A percentile compares a stretch with the other conserved stretches of the same genome.
These are phyloP conservation scores for Chlorella sp. DNA, from an alignment of 139 green algal species.

Conservation along the genomic window DNA sequence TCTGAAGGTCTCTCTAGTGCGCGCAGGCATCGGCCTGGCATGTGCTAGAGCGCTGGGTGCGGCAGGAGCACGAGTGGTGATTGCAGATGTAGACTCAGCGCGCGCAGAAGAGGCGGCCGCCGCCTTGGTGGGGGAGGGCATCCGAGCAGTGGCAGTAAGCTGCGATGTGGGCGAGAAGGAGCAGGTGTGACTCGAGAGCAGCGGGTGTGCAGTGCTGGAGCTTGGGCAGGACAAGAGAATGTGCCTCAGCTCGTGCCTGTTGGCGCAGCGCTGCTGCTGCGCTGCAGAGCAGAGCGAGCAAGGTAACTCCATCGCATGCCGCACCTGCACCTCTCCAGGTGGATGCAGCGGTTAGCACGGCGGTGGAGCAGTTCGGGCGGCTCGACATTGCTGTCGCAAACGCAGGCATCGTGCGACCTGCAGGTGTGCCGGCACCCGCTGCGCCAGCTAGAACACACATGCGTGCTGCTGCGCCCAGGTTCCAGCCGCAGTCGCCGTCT, in stretches of 20 bases:
- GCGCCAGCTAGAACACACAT: no score
- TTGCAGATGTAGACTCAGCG: conserved; percentile 69
- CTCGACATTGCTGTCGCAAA: conserved; percentile 63
- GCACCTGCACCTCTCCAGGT: conserved; percentile 24
- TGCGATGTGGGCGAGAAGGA: conserved; percentile 70
- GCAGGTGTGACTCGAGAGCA: conserved; percentile 19
- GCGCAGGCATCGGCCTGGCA: conserved; percentile 80
- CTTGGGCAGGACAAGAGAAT: no score
- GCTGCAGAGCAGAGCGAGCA: neutral
- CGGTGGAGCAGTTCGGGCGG: conserved; percentile 59
- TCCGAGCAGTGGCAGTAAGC: conserved; percentile 31
- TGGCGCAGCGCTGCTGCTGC: neutral
- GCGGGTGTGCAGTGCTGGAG: no score
- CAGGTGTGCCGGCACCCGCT: no score
- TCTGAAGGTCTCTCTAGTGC: no score
- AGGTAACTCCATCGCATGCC: neutral
- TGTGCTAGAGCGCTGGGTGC: conserved; percentile 65
- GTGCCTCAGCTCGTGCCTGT: no score
- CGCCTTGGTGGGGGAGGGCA: conserved; percentile 33
- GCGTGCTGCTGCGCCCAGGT: no score
- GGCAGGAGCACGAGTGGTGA: conserved; percentile 71
- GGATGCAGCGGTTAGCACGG: conserved; percentile 51
- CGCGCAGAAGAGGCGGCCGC: neutral
- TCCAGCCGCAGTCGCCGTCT: no score
- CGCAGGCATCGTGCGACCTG: conserved; percentile 72